phyloP scores from a whole-genome alignment of 305 asterid genomes.

The Vinca major region DNA sequence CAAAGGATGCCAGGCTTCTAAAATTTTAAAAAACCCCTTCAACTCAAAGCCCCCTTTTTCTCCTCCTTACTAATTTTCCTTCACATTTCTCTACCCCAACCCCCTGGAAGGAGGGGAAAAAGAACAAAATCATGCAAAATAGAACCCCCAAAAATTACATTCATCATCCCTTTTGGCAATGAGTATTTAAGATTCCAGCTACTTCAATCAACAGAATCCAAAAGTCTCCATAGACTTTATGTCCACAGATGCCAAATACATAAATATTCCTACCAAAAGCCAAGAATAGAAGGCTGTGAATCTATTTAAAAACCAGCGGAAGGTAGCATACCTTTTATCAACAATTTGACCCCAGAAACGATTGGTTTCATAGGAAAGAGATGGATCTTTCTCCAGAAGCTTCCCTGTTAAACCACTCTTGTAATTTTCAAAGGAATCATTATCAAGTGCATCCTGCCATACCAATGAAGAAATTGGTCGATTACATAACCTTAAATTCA shows the following conservation, averaged over 20 bases:
- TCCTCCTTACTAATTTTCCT: background rate
- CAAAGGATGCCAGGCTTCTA: background rate
- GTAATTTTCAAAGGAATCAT: conserved; percentile 70
- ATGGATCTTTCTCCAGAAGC: conserved; percentile 97
- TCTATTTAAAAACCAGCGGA: conserved; percentile 1
- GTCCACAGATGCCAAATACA: background rate
- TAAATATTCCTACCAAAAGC: background rate
- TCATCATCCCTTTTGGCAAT: background rate
- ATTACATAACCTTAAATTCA: conserved; percentile 3
- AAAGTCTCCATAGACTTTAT: background rate
- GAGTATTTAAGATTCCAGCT: background rate
- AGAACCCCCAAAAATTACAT: background rate
- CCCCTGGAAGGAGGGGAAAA: background rate
- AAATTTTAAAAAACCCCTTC: background rate
- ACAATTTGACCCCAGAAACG: conserved; percentile 85
- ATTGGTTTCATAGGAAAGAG: conserved; percentile 73
- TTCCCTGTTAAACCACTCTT: conserved; percentile 65
- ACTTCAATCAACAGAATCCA: background rate
- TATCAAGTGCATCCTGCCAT: conserved; percentile 61
- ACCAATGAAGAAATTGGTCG: conserved; percentile 11
- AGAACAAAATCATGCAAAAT: background rate
- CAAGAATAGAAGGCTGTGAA: background rate
- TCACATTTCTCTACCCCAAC: background rate
- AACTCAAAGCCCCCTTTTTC: background rate
- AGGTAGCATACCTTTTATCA: conserved; percentile 59